A percentile compares a stretch with the other conserved stretches of the same genome.
phyloP scores from a whole-genome alignment of 345 rosid genomes.

The Citrus reticulata region DNA sequence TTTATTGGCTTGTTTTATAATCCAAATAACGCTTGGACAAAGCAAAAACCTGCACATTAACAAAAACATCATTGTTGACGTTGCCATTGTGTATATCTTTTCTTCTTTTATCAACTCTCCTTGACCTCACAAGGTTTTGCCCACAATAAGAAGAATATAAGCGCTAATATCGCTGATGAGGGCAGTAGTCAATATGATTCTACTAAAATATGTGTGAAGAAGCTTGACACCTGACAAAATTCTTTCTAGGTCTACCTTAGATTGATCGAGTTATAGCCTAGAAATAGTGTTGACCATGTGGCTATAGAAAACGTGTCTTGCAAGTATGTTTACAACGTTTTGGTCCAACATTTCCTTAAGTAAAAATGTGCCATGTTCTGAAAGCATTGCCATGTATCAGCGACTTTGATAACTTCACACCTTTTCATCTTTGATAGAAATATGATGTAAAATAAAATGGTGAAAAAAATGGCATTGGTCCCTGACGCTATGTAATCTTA shows the following conservation, averaged over 20 bases:
- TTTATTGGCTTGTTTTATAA: neutral
- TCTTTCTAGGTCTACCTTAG: slow-evolving; percentile 25
- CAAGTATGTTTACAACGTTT: too few relatives aligned
- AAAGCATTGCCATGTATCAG: too few relatives aligned
- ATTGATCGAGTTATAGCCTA: neutral
- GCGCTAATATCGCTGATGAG: slow-evolving; percentile 9
- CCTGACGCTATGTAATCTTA: too few relatives aligned
- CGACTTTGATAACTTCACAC: too few relatives aligned
- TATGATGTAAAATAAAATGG: too few relatives aligned
- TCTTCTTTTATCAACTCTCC: neutral
- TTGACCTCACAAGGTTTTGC: neutral
- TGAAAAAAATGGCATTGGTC: too few relatives aligned
- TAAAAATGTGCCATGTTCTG: too few relatives aligned
- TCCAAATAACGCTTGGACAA: slow-evolving; percentile 16
- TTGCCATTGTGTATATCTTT: neutral
- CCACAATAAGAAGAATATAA: slow-evolving; percentile 16
- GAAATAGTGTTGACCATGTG: too few relatives aligned
- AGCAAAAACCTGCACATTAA: slow-evolving; percentile 16
- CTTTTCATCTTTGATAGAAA: too few relatives aligned
- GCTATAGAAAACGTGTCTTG: too few relatives aligned
- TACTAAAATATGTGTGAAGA: slow-evolving; percentile 24
- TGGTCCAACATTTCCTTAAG: too few relatives aligned
- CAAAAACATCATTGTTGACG: slow-evolving; percentile 2
- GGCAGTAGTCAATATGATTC: slow-evolving; percentile 23
- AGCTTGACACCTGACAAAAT: slow-evolving; percentile 29